Evolutionary conservation across 1,139 yeast species (phyloP).

Genomic region (Nakaseomyces uthaithaninus): DNA sequence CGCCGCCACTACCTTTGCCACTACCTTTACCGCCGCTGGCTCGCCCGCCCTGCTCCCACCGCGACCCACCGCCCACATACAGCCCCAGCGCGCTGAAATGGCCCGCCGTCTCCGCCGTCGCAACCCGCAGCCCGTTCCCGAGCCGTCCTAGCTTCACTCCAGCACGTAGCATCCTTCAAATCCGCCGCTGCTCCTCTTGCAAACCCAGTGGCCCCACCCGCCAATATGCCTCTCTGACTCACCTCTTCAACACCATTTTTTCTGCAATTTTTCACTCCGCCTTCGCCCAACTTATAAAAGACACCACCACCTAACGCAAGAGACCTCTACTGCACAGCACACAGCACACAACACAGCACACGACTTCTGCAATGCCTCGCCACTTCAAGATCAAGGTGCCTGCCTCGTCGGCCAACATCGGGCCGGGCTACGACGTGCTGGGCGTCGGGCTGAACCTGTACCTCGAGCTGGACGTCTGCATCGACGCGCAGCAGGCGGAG

Average conservation of each 20-base stretch:
- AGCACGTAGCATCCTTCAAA: background rate
- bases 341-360: too few species aligned
- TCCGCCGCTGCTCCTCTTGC: background rate
- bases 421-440: constrained; percentile 95
- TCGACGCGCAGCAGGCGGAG: constrained; percentile 43
- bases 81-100: constrained; percentile 89
- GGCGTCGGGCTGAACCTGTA: constrained; percentile 80
- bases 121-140: constrained; percentile 71
- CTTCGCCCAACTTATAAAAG: too few species aligned
- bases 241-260: too few species aligned
- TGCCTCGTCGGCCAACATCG: constrained; percentile 95
- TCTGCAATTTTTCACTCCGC: too few species aligned
- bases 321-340: too few species aligned
- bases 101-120: constrained; percentile 80
- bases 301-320: too few species aligned
- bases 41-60: constrained; percentile 60
- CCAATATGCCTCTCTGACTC: too few species aligned
- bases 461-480: constrained; percentile 57
- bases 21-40: too few species aligned
- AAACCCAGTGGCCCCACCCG: too few species aligned
- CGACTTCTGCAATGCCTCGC: too few species aligned
- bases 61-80: constrained; percentile 83
- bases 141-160: constrained; percentile 34
- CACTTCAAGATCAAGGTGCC: constrained; percentile 68
- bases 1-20: too few species aligned